Percentiles rank a stretch among this genome's conserved stretches.
Evolutionary conservation across 116 monocot species (phyloP).

Genomic region (Posidonia oceanica): DNA sequence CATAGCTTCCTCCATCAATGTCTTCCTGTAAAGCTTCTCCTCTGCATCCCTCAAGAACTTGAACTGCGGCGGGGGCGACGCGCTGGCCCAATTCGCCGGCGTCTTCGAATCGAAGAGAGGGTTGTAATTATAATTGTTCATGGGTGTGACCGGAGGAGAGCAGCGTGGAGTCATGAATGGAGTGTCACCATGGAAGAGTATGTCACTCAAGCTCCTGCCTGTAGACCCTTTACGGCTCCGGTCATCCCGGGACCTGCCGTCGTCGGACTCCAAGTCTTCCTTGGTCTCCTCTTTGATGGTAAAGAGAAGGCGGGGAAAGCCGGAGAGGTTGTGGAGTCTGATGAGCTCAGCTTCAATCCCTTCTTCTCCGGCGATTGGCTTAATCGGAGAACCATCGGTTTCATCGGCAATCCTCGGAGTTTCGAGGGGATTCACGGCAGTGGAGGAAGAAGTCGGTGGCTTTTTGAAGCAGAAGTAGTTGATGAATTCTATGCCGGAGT

Average conservation of each 20-base stretch:
- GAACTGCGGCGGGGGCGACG: constrained; percentile 35
- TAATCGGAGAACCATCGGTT: constrained; percentile 5
- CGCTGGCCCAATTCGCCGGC: not conserved
- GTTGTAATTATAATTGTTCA: constrained; percentile 2
- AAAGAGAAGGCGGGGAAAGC: constrained; percentile 32
- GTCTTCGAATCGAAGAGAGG: constrained; percentile 10
- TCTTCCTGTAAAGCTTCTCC: constrained; percentile 34
- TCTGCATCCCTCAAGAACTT: constrained; percentile 41
- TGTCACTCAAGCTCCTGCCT: constrained; percentile 9
- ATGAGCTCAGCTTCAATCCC: constrained; percentile 32
- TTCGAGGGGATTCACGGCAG: constrained; percentile 5
- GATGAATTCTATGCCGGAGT: no score
- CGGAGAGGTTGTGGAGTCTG: constrained; percentile 27
- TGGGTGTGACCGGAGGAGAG: constrained; percentile 10
- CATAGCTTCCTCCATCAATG: constrained; percentile 20
- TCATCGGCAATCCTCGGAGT: not conserved
- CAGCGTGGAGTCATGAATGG: constrained; percentile 18
- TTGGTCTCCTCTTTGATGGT: constrained; percentile 47
- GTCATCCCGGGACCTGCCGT: constrained; percentile 15
- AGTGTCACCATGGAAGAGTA: constrained; percentile 8
- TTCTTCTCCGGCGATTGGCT: constrained; percentile 2
- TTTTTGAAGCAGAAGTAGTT: constrained; percentile 2
- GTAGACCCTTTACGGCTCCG: constrained; percentile 18
- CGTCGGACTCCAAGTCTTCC: constrained; percentile 40
- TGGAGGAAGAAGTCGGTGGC: constrained; percentile 5